A percentile compares a stretch with the other conserved stretches of the same genome.
These are phyloP conservation scores for Trypanosoma platydactyli DNA, from an alignment of 208 protist species.

Conservation along the genomic window DNA sequence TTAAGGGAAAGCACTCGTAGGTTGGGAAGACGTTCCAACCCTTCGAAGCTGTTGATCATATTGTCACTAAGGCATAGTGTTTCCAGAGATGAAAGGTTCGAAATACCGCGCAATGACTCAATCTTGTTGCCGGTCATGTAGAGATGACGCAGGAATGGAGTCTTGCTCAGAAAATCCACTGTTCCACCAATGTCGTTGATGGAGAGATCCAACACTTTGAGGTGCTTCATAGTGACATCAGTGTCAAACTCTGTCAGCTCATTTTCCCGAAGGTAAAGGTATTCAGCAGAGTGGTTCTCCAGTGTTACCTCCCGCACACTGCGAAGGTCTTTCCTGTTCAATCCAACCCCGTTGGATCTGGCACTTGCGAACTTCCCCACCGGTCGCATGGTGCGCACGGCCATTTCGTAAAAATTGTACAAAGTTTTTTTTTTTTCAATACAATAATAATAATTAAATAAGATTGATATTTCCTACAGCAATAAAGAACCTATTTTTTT, in stretches of 20 bases:
- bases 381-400: conserved; percentile 29
- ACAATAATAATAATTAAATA: too few species aligned
- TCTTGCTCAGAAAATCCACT: conserved; percentile 81
- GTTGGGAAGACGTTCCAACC: conserved; percentile 82
- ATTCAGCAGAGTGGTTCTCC: conserved; percentile 83
- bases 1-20: conserved; percentile 92
- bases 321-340: conserved; percentile 87
- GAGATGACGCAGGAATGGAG: conserved; percentile 85
- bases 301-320: conserved; percentile 74
- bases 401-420: conserved; percentile 24
- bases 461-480: too few species aligned
- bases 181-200: conserved; percentile 90
- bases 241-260: conserved; percentile 86
- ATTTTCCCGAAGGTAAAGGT: conserved; percentile 92
- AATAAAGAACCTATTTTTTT: too few species aligned
- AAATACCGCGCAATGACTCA: conserved; percentile 80
- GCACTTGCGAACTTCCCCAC: conserved; percentile 48
- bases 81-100: conserved; percentile 78
- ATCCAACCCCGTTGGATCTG: conserved; percentile 67
- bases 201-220: conserved; percentile 90
- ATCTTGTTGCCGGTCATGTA: conserved; percentile 94
- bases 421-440: conserved; percentile 20
- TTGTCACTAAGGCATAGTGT: conserved; percentile 93
- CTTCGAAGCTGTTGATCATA: conserved; percentile 88
- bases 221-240: conserved; percentile 76